A percentile compares a stretch with the other conserved stretches of the same genome.
Conservation (phyloP, 2,329 filamentous ascomycete genomes). For the Graphilbum ipis-grandicollis region DNA sequence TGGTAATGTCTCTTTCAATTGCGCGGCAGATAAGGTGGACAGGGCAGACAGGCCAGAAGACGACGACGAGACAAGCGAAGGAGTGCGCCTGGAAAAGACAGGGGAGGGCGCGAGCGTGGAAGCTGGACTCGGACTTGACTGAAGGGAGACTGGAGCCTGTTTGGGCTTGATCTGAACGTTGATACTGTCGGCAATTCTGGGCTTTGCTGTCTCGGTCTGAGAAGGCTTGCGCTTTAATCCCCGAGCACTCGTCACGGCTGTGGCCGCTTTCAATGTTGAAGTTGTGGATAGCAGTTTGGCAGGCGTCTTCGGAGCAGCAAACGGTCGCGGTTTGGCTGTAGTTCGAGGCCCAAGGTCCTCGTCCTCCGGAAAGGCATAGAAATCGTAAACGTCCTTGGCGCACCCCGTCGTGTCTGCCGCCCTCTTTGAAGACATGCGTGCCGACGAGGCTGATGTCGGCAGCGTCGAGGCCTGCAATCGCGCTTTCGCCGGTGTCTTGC, state of each 20-base stretch:
- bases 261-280: neutral
- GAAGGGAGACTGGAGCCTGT: too few species aligned
- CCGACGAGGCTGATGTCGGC: neutral
- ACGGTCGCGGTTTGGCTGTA: constrained; percentile 1
- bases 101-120: too few species aligned
- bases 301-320: neutral
- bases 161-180: too few species aligned
- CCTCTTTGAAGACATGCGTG: too few species aligned
- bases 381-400: constrained; percentile 9
- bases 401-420: too few species aligned
- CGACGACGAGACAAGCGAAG: too few species aligned
- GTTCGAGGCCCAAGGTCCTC: neutral
- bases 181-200: too few species aligned
- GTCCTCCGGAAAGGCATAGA: constrained; percentile 7
- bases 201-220: neutral
- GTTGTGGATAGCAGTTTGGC: neutral
- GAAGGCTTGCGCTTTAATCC: constrained; percentile 8
- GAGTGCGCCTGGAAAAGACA: too few species aligned
- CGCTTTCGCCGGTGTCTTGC: constrained; percentile 11
- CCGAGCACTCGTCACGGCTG: constrained; percentile 2
- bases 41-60: too few species aligned
- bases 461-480: constrained; percentile 5
- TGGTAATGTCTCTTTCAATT: too few species aligned
- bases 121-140: too few species aligned
- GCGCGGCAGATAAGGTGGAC: too few species aligned